Base-by-base conservation (phyloP, 495 filamentous ascomycete genomes). In the Hamigera avellanea region DNA sequence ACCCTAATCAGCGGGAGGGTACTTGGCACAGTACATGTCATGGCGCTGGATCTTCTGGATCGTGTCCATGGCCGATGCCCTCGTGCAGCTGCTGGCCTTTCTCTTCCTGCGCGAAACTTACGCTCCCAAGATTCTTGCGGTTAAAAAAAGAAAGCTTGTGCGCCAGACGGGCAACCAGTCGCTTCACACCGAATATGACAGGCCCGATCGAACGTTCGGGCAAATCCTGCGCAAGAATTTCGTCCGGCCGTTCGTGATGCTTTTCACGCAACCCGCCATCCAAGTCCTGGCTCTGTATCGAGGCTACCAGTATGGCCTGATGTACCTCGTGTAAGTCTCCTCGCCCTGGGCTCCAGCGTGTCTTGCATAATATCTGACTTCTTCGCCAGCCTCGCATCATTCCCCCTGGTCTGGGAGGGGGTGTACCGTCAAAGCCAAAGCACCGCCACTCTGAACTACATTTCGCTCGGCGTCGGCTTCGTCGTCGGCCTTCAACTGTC, bases 31-130 rank as follows among this genome's bases (percentile, higher is more conserved):
- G 50, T 73, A 78, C 32, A 78, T 70, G 7, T 76, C 67, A 0
- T 84, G 80, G 81, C 64, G 78, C 26, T 86, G 80, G 81, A 60
- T 73, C 17, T 84, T 86, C 59, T 73, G 69, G 51, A 56, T 68
- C 6, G 73, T 73, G 6, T 70, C 76, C 1, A 79, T 85, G 35
- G 69, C 66, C 5, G 75, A 77, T 45, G 75, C 50, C 2, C 13
- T 75, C 8, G 70, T 86, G 37, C 81, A 83, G 49, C 3, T 70
- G 15, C 58, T 65, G 2, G 83, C 80, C 2, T 37, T 86, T 2
- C 73, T 84, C 49, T 75, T 75, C 47, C 67, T 87, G 0, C 73
- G 68, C 36, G 81, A 86, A 54, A 83, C 81, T 5, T 86, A 86
- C 54, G 64, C 66, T 1, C 80, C 81, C 0, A 67, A 66, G 23